Evolutionary conservation across 805 yeast species (phyloP).

Genomic region (Yamadazyma sp.): DNA sequence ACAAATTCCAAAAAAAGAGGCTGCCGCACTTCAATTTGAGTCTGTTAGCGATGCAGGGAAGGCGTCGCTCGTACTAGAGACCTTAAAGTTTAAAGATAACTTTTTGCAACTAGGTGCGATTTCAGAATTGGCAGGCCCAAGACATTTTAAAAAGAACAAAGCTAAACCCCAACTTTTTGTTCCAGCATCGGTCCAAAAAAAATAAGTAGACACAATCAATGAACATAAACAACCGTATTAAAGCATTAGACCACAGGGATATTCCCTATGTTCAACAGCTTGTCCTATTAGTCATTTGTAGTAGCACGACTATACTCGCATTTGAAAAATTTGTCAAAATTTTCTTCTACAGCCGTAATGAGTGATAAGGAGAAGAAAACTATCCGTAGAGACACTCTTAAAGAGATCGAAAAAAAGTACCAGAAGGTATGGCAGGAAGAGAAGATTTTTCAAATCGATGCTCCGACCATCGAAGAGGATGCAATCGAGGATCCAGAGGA

Average conservation of each 20-base stretch:
- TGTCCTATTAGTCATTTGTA: conserved; percentile 5
- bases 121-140: conserved; percentile 1
- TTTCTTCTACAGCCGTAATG: conserved; percentile 22
- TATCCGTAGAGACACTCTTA: conserved; percentile 90
- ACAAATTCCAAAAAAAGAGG: conserved; percentile 20
- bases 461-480: conserved; percentile 72
- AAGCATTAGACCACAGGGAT: no score
- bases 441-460: conserved; percentile 81
- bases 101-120: conserved; percentile 7
- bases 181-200: conserved; percentile 10
- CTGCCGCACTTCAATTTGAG: conserved; percentile 9
- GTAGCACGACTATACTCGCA: conserved; percentile 1
- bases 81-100: conserved; percentile 5
- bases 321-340: conserved; percentile 6
- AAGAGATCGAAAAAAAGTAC: conserved; percentile 84
- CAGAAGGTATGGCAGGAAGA: conserved; percentile 87
- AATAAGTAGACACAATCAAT: no score
- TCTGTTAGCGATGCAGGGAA: conserved; percentile 11
- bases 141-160: not conserved
- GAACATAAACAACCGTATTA: no score
- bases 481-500: conserved; percentile 54
- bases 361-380: conserved; percentile 58
- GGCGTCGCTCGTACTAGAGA: conserved; percentile 11
- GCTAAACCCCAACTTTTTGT: conserved; percentile 3
- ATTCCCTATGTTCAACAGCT: no score